A percentile compares a stretch with the other conserved stretches of the same genome.
Evolutionary conservation across 495 filamentous ascomycete species (phyloP).

Genomic region (Chaetomium cochliodes): DNA sequence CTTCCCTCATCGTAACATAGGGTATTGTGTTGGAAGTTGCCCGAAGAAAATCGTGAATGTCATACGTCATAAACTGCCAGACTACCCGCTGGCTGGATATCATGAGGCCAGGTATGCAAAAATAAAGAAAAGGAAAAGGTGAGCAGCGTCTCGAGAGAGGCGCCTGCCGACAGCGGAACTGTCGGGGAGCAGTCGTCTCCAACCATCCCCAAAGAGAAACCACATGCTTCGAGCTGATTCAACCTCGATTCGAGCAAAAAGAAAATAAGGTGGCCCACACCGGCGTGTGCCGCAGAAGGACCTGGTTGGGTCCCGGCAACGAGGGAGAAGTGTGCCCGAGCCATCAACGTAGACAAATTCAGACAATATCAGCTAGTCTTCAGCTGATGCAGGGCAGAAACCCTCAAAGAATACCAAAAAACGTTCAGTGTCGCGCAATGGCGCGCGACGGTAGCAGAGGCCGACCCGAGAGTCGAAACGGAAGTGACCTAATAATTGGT

Average conservation of each 20-base stretch:
- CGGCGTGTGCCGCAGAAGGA: neutral
- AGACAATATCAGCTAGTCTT: conserved; percentile 19
- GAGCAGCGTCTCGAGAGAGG: neutral
- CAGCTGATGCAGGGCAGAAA: conserved; percentile 18
- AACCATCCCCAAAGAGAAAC: neutral
- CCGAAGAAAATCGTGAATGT: neutral
- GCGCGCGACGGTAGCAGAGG: neutral
- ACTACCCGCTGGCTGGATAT: neutral
- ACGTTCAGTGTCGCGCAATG: conserved; percentile 7
- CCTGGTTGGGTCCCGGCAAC: neutral
- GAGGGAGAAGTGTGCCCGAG: neutral
- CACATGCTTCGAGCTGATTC: neutral
- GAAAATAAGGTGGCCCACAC: neutral
- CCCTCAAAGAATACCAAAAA: conserved; percentile 1
- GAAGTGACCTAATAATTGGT: neutral
- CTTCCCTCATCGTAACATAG: neutral
- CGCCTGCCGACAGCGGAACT: neutral
- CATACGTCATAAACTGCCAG: neutral
- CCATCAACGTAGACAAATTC: conserved; percentile 18
- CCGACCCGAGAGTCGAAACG: neutral
- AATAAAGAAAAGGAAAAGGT: neutral
- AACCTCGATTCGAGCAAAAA: neutral
- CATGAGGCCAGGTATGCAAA: neutral
- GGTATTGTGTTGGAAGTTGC: neutral
- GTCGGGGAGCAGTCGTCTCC: neutral